A percentile compares a stretch with the other conserved stretches of the same genome.
Evolutionary conservation across 2,329 filamentous ascomycete genomes (phyloP).

Genomic region (Colletotrichum plurivorum): DNA sequence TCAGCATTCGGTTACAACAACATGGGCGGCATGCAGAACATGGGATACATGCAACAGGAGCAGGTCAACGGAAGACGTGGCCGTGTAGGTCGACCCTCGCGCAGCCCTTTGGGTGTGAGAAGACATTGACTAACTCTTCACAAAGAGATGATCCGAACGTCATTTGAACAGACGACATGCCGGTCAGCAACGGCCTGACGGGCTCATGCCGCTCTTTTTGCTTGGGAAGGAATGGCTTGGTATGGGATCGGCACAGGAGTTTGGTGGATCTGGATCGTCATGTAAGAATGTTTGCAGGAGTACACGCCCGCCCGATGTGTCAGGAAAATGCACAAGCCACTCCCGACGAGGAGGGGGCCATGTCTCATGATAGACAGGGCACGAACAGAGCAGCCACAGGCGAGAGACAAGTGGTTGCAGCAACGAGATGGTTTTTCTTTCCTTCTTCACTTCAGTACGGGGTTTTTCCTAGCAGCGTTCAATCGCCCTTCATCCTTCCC

Average conservation of each 20-base stretch:
- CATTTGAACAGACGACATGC: conserved; percentile 27
- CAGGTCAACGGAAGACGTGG: conserved; percentile 70
- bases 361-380: conserved; percentile 40
- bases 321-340: conserved; percentile 40
- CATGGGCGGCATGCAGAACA: conserved; percentile 61
- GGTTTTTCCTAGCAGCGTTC: conserved; percentile 26
- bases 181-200: conserved; percentile 37
- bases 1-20: conserved; percentile 62
- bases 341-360: conserved; percentile 36
- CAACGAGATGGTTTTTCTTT: conserved; percentile 38
- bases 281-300: conserved; percentile 41
- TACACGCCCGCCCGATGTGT: conserved; percentile 38
- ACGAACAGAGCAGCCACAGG: conserved; percentile 27
- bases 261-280: conserved; percentile 40
- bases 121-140: conserved; percentile 28
- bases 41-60: conserved; percentile 70
- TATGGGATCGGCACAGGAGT: conserved; percentile 41
- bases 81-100: conserved; percentile 65
- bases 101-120: conserved; percentile 13
- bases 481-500: conserved; percentile 28
- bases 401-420: conserved; percentile 37
- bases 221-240: conserved; percentile 36
- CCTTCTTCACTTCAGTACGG: conserved; percentile 34
- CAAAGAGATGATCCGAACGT: conserved; percentile 34
- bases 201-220: conserved; percentile 39